These are phyloP conservation scores for Vitis riparia DNA, from an alignment of 164 flowering plant genomes.

Conservation along the genomic window DNA sequence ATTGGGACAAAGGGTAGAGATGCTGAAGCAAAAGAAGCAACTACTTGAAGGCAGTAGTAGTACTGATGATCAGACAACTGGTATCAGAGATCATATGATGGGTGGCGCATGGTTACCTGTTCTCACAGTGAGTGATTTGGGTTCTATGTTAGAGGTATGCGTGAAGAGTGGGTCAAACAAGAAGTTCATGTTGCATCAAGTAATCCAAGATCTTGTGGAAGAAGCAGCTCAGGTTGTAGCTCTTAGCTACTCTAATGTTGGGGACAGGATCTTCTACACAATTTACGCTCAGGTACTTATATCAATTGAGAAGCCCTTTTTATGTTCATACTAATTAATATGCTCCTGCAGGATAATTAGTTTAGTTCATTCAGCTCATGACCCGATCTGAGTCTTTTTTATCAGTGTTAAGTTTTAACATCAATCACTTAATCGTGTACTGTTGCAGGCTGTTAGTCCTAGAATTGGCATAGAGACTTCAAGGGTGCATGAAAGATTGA, in stretches of 20 bases:
- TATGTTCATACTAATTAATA: too few species aligned
- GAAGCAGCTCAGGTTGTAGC: constrained; percentile 15
- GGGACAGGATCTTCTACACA: constrained; percentile 6
- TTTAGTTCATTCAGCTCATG: too few species aligned
- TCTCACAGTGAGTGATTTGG: neutral
- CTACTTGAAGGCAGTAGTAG: too few species aligned
- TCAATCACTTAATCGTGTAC: neutral
- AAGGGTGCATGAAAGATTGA: constrained; percentile 10
- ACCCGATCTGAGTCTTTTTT: too few species aligned
- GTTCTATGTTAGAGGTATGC: neutral
- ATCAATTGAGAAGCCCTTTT: too few species aligned
- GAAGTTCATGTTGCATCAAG: constrained; percentile 8
- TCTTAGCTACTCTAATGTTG: neutral
- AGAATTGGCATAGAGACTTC: constrained; percentile 15
- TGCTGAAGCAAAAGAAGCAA: too few species aligned
- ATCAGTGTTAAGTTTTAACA: too few species aligned
- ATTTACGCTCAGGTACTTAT: constrained; percentile 9
- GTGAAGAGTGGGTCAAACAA: constrained; percentile 4
- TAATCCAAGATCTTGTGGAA: constrained; percentile 14
- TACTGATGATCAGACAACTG: too few species aligned
- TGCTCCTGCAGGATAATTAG: too few species aligned
- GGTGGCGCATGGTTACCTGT: too few species aligned
- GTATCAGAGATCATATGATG: too few species aligned
- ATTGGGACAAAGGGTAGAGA: too few species aligned
- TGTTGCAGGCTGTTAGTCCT: constrained; percentile 4